phyloP scores from a whole-genome alignment of 805 yeast genomes.

The Candida montana region DNA sequence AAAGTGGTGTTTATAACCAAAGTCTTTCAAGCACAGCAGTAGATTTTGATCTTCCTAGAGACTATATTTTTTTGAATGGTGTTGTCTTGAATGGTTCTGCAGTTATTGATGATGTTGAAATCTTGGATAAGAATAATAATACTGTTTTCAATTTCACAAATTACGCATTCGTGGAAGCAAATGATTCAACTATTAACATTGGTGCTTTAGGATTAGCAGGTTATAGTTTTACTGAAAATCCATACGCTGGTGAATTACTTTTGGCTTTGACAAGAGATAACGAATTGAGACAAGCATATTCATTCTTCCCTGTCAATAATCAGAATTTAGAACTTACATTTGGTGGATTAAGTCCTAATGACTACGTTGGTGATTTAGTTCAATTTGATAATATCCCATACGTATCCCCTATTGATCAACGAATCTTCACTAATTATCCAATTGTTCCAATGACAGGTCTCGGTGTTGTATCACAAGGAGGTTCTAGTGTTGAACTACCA shows the following conservation, averaged over 20 bases:
- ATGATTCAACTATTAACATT: conserved; percentile 30
- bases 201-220: conserved; percentile 48
- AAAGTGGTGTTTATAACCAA: conserved; percentile 13
- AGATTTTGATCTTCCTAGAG: not conserved
- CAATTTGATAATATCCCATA: conserved; percentile 47
- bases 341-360: conserved; percentile 52
- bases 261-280: conserved; percentile 26
- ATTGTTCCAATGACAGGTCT: conserved; percentile 43
- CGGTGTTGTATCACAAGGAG: conserved; percentile 38
- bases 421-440: conserved; percentile 32
- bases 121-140: conserved; percentile 1
- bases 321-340: conserved; percentile 37
- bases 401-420: conserved; percentile 13
- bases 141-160: conserved; percentile 17
- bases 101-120: conserved; percentile 9
- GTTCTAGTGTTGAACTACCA: conserved; percentile 16
- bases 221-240: conserved; percentile 6
- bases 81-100: conserved; percentile 17
- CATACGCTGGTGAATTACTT: conserved; percentile 22
- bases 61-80: conserved; percentile 10
- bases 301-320: conserved; percentile 30
- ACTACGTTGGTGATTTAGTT: conserved; percentile 42
- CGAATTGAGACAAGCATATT: conserved; percentile 38
- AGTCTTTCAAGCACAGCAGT: conserved; percentile 6
- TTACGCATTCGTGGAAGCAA: conserved; percentile 33